Evolutionary conservation across 2,329 filamentous ascomycete species (phyloP), one percentile per base, ranked within the genome.

Genomic region (Ophiostoma angusticollis): DNA sequence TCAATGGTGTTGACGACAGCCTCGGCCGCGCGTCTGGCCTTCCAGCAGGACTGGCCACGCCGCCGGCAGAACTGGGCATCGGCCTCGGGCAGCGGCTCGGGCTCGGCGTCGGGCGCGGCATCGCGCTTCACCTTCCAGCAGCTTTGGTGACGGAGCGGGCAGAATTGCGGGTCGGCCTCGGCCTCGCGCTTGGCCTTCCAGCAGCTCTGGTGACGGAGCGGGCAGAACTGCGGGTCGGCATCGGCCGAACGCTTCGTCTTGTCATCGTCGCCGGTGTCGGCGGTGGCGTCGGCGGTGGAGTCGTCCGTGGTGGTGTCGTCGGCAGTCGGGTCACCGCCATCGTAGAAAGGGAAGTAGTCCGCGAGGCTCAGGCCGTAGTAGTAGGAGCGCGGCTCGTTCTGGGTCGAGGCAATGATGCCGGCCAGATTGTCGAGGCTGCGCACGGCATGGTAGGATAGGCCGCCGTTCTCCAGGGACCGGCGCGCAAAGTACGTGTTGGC

Each of bases 1-100:
- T 42, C 37, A 22, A 40, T 21, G 37, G 43, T 38, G 17, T n/a
- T 29, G 28, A 38, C 19, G 9, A 44, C n/a, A 35, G 42, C 42
- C 42, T 55, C 50, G 44, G 54, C 52, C n/a, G 58, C 61, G 45
- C 61, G 62, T 49, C 62, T 61, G 13, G 27, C 38, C 35, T 39
- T 39, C 52, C 54, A 59, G 59, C 67, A 70, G 18, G 55, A 46
- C 47, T 61, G 52, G 42, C 65, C 64, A 19, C 50, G 48, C 30
- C 50, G 49, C 37, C 49, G 41, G 51, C 63, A 67, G 47, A 52
- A 58, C 18, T 41, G 37, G 11, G 49, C 44, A 31, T 51, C 48
- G 37, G 47, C 46, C 29, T 51, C 45, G 27, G 37, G 27, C 24
- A 36, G 29, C 14, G 37, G 13, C 14, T 50, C 50, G 31, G 40